These are phyloP conservation scores for Abrus pulchellus DNA, from an alignment of 306 rosid genomes.

Conservation along the genomic window DNA sequence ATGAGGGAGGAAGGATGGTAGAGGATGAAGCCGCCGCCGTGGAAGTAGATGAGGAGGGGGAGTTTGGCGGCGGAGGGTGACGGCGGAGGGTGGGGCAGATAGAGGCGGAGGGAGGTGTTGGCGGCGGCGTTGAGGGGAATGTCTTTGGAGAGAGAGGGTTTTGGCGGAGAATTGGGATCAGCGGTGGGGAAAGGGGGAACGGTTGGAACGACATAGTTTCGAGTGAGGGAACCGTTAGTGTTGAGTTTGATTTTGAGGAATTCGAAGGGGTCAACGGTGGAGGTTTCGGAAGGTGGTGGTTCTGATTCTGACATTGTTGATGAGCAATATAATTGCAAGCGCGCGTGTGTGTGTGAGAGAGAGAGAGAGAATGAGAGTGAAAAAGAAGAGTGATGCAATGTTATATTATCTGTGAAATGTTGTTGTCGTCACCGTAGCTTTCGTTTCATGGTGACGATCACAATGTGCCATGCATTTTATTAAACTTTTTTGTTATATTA, in stretches of 20 bases:
- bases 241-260: conserved; percentile 61
- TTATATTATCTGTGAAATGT: no score
- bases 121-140: conserved; percentile 58
- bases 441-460: not conserved
- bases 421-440: no score
- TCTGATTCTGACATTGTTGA: conserved; percentile 56
- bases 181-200: conserved; percentile 47
- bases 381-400: no score
- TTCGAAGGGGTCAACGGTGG: conserved; percentile 57
- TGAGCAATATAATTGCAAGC: no score
- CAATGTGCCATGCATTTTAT: not conserved
- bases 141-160: conserved; percentile 61
- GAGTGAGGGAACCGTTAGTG: conserved; percentile 72
- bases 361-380: no score
- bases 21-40: conserved; percentile 89
- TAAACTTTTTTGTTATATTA: no score
- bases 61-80: conserved; percentile 42
- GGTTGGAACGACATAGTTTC: conserved; percentile 41
- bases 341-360: no score
- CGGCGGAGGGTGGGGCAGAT: conserved; percentile 62
- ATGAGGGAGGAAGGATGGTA: conserved; percentile 59
- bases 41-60: conserved; percentile 63
- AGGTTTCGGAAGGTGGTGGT: not conserved
- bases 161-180: conserved; percentile 17
- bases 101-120: conserved; percentile 72